Conservation (phyloP, 129 eudicot species). For the Lonicera japonica region DNA sequence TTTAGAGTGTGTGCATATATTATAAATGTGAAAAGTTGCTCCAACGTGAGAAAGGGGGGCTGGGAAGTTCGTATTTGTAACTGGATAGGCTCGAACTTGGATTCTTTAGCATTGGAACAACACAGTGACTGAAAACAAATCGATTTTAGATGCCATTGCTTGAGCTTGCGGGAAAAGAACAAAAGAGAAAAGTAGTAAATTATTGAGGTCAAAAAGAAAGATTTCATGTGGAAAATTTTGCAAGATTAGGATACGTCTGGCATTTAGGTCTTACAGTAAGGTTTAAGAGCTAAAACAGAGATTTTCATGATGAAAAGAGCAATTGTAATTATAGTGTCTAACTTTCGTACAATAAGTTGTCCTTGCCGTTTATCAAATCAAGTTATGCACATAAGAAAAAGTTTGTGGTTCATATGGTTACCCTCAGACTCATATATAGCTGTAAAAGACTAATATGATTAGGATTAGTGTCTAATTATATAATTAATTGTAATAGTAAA, state of each 20-base stretch:
- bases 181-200: not conserved
- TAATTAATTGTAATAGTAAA: too few species aligned
- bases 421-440: not conserved
- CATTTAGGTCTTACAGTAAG: not conserved
- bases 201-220: not conserved
- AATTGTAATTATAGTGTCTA: too few species aligned
- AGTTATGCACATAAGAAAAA: too few species aligned
- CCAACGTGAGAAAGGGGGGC: too few species aligned
- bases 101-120: not conserved
- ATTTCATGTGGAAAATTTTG: not conserved
- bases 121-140: not conserved
- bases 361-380: too few species aligned
- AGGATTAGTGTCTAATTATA: not conserved
- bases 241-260: not conserved
- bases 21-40: too few species aligned
- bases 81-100: too few species aligned
- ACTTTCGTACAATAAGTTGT: too few species aligned
- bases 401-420: not conserved
- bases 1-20: too few species aligned
- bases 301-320: not conserved
- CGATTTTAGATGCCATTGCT: not conserved
- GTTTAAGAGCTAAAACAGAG: not conserved
- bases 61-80: too few species aligned
- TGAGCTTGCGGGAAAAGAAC: not conserved
- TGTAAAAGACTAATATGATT: not conserved